Conservation (phyloP, 805 yeast genomes). For the Candida piceae region DNA sequence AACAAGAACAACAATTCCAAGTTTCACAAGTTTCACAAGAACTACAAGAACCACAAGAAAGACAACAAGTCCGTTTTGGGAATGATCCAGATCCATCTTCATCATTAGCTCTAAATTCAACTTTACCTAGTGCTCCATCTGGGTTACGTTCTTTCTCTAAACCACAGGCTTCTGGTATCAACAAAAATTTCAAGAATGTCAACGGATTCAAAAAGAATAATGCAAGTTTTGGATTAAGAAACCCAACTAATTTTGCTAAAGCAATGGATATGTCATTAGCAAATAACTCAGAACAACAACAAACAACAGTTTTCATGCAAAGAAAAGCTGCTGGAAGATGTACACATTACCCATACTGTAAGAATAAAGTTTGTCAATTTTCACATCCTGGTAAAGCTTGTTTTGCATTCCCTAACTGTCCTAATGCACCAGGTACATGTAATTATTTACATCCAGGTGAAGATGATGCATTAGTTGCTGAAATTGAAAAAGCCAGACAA, state of each 20-base stretch:
- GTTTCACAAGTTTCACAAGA: conserved; percentile 10
- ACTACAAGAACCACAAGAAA: conserved; percentile 14
- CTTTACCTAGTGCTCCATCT: conserved; percentile 10
- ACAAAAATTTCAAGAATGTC: background rate
- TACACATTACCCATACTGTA: conserved; percentile 66
- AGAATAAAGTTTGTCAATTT: conserved; percentile 57
- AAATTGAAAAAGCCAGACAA: conserved; percentile 54
- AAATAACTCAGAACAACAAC: conserved; percentile 19
- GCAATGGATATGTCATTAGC: conserved; percentile 34
- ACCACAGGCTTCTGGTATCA: background rate
- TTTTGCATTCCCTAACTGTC: conserved; percentile 70
- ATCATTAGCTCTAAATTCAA: background rate
- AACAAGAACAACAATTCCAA: conserved; percentile 10
- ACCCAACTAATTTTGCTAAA: conserved; percentile 37
- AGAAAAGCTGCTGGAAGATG: conserved; percentile 60
- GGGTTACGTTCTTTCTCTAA: conserved; percentile 20
- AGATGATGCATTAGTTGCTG: conserved; percentile 68
- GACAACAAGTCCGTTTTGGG: conserved; percentile 27
- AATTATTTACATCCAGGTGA: conserved; percentile 79
- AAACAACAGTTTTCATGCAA: conserved; percentile 35
- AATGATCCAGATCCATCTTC: background rate
- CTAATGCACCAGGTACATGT: conserved; percentile 78
- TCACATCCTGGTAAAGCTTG: conserved; percentile 81
- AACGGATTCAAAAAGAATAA: conserved; percentile 12
- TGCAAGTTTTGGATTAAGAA: conserved; percentile 30